Evolutionary conservation across 2,329 filamentous ascomycete genomes (phyloP), one percentile per base, ranked within the genome.

Genomic region (Didymella exigua): DNA sequence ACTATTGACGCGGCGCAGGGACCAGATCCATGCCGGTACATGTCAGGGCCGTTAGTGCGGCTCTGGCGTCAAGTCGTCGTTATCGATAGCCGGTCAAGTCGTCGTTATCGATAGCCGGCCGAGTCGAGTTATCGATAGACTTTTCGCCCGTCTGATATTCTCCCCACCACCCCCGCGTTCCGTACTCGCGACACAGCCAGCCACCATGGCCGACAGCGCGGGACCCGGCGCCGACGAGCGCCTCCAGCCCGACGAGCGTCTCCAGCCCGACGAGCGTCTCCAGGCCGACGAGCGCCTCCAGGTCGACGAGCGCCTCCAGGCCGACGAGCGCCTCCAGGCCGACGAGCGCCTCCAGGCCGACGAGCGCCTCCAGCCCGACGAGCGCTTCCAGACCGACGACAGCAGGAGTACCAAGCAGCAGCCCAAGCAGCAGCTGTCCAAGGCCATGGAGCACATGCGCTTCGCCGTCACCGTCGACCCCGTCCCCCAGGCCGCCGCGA

Each of bases 361-460:
- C 61, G 67, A 73, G n/a, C n/a, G n/a, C n/a, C n/a, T n/a, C n/a
- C n/a, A n/a, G n/a, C n/a, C 49, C 57, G 67, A 67, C 7, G n/a
- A 50, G 9, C 61, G 67, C 36, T 72, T 64, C 54, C 61, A 71
- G 37, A 74, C 71, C 14, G 65, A 74, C 61, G 67, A 73, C 54
- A 64, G 62, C 34, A 47, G 69, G 29, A 66, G 69, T 11, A 59
- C 59, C n/a, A 73, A 72, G 56, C 63, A 58, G 26, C 63, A 71
- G 26, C 72, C 72, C 11, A 70, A 70, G 49, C 76, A 79, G 57
- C 80, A 82, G 58, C 75, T 82, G 49, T 79, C 78, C 26, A 79
- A 79, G 59, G 78, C 76, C 58, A 82, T 82, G 80, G 78, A 81
- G 56, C 80, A 82, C 68, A 78, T 82, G 73, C 79, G 79, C 60